Base-by-base conservation (phyloP, 768 basidiomycete genomes). In the Grammothele lineata region DNA sequence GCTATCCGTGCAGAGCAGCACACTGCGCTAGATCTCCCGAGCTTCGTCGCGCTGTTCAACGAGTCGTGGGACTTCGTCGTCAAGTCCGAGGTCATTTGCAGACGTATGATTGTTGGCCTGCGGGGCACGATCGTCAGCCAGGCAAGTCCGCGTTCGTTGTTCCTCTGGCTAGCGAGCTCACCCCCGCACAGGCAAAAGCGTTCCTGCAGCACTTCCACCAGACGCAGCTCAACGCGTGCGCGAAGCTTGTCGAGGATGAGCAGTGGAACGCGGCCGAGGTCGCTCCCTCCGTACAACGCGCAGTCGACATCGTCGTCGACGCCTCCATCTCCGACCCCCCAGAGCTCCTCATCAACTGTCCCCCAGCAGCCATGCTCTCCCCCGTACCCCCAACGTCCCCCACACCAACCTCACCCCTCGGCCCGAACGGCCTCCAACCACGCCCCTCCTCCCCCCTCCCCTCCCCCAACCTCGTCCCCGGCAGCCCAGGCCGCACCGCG, bases 181-280 rank as follows among this genome's bases (percentile, higher is more conserved):
- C 30, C 40, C 32, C 32, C 18, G 43, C 43, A 30, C 57, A 93
- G 85, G 89, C 93, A 5, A 94, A 93, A 67, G 68, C 78, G 9
- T 99, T 94, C 70, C 70, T 99, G 22, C 82, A 87, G 58, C 66
- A 73, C 0, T 97, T 94, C 68, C 96, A 99, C 61, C 84, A 92
- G 55, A 66, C 75, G 10, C 77, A 87, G 41, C 77, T 98, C 36
- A 78, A 83, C 3, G 76, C 76, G 45, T 87, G 86, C 3, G 94
- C 95, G 22, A 91, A 87, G 62, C 69, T 91, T 22, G 95, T 99
- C 7, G 93, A 98, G 64, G 92, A 97, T 55, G 96, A 99, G 61
- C 87, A 85, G 50, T 98, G 96, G 96, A 81, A 73, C 48, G 87
- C 87, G 14, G 74, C 80, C 12, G 90, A 96, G 46, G 81, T 95